Evolutionary conservation across 2,329 filamentous ascomycete species (phyloP), one percentile per base, ranked within the genome.

Genomic region (Rhynchosporium graminicola): DNA sequence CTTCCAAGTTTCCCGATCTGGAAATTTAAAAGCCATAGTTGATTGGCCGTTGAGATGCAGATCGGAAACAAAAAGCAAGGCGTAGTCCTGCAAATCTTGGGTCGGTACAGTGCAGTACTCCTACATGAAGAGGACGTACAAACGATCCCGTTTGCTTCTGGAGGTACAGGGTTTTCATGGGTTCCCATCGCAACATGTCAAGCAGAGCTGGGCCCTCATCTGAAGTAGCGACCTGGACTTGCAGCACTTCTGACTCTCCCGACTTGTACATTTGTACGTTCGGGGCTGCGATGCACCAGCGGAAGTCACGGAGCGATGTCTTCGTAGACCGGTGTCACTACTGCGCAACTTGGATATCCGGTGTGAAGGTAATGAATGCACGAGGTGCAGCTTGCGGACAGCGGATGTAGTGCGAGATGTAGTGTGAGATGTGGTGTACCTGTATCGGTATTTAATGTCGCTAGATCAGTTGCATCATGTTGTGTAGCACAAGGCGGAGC

Each of bases 171-270:
- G 51, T 38, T 56, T 43, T 38, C 36, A 33, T 40, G 43, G 43
- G n/a, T 50, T 50, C 43, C 56, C 20, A 43, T 20, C 48, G 51
- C 43, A 61, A 56, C 59, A 51, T 61, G 59, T 60, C 51, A 40
- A 55, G 40, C 51, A 45, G 38, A 46, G 52, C 50, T 47, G 45
- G 48, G 51, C 29, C 48, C 38, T 60, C 51, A 57, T 45, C 54
- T 45, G 54, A 45, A 36, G 6, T 36, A 36, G 9, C 9, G 9
- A 36, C 6, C 9, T 45, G 54, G 40, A 26, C 20, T 51, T 51
- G 33, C 59, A 52, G 59, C 46, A 57, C 26, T 43, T 50, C 15
- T 36, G 33, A 36, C 2, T 36, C 33, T 57, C 47, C 54, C 52
- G 47, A 52, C 36, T 43, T 57, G 20, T 20, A 20, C 20, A 20